Evolutionary conservation across 2,329 filamentous ascomycete genomes (phyloP).

Genomic region (Talaromyces sp.): DNA sequence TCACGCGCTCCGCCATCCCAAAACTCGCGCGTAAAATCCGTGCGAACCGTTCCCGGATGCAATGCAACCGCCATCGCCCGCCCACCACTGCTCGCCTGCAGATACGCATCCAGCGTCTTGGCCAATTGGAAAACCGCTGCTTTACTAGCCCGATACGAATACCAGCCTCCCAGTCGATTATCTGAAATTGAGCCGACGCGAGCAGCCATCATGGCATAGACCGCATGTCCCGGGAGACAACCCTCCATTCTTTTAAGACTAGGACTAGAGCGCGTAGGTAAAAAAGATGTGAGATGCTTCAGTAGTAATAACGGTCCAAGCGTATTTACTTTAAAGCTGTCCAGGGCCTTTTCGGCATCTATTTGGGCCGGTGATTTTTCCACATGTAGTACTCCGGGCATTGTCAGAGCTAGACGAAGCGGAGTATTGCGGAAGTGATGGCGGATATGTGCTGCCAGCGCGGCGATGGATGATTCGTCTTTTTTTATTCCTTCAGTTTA

Average conservation of each 20-base stretch:
- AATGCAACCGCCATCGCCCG: conserved; percentile 65
- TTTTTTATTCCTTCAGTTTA: conserved; percentile 3
- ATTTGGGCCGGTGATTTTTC: conserved; percentile 69
- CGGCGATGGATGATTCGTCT: conserved; percentile 61
- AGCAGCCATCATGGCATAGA: conserved; percentile 72
- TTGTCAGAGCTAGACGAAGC: conserved; percentile 63
- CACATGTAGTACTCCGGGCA: conserved; percentile 68
- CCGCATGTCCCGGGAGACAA: conserved; percentile 50
- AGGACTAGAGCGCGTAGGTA: conserved; percentile 56
- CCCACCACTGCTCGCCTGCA: conserved; percentile 54
- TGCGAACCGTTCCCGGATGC: conserved; percentile 78
- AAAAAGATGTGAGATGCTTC: conserved; percentile 68
- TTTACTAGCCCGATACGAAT: conserved; percentile 73
- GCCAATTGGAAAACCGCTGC: conserved; percentile 67
- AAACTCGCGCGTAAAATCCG: conserved; percentile 66
- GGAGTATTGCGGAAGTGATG: conserved; percentile 53
- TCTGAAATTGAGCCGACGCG: conserved; percentile 71
- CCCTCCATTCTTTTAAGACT: conserved; percentile 13
- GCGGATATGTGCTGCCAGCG: conserved; percentile 52
- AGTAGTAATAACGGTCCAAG: conserved; percentile 70
- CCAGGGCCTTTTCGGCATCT: conserved; percentile 55
- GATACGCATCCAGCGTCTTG: conserved; percentile 66
- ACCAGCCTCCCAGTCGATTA: conserved; percentile 74
- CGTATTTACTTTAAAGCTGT: conserved; percentile 69
- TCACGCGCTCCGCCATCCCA: conserved; percentile 60